Evolutionary conservation across 805 yeast genomes (phyloP), one percentile per base, ranked within the genome.

Genomic region (Isabelozyma pseudorhagii): DNA sequence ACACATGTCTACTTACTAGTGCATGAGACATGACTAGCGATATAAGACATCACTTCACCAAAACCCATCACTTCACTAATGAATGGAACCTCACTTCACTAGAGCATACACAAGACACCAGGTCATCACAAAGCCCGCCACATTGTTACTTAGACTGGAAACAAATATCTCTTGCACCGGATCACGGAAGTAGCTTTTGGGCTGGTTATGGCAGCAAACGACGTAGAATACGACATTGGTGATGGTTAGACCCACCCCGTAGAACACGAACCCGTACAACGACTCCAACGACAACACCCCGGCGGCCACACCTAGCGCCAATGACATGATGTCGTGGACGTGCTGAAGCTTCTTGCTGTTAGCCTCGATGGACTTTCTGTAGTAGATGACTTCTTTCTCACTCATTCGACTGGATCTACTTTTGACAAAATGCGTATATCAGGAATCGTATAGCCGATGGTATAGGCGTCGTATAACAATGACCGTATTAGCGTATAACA

Each of bases 51-150:
- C 17, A 15, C 17, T 15, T 15, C 17, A 15, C 17, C n/a, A n/a
- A n/a, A n/a, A n/a, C n/a, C n/a, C 17, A 15, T 15, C 17, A 15
- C 17, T 15, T 15, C 17, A 15, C 17, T 15, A 15, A 15, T 15
- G 17, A 15, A 15, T 15, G 2, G 17, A 21, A 8, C 6, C 15
- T 42, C 49, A 57, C 50, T 69, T 70, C 15, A 73, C 75, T 47
- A 74, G 59, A 0, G 78, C 78, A 54, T 66, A 71, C 38, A 72
- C 73, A 60, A 74, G 63, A 56, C 79, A 74, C 79, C 79, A 74
- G 78, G 72, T 72, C 79, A 74, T 73, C 17, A 74, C 60, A 48
- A 55, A 74, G 8, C 77, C 78, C 0, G 78, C 67, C 5, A 68
- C 54, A 47, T 69, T 66, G 7, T 62, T 58, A 43, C 63, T 52